Percentiles rank a stretch among this genome's conserved stretches.
Conservation (phyloP, 2,329 filamentous ascomycete species). For the Ascochyta rabiei region DNA sequence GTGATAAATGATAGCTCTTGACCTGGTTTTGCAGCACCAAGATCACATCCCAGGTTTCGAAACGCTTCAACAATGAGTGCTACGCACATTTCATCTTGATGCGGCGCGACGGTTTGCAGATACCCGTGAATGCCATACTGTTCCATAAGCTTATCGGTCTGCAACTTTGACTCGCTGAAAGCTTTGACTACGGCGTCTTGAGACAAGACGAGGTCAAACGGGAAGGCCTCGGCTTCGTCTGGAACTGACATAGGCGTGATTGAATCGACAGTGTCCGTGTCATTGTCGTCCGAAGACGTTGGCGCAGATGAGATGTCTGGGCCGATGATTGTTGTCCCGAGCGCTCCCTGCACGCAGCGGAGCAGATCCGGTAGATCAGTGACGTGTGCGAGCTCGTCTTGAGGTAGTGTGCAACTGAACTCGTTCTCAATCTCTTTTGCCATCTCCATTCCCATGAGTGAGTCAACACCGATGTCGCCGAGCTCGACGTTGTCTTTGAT, state of each 20-base stretch:
- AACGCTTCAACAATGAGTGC: conserved; percentile 39
- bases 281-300: not conserved
- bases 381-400: conserved; percentile 7
- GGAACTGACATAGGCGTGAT: not conserved
- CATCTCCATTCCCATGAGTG: conserved; percentile 47
- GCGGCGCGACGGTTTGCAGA: conserved; percentile 18
- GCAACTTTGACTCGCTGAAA: not conserved
- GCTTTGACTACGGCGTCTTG: not conserved
- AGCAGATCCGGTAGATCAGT: conserved; percentile 10
- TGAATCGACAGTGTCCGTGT: not conserved
- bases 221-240: not conserved
- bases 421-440: conserved; percentile 32
- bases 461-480: conserved; percentile 48
- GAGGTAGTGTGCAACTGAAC: conserved; percentile 16
- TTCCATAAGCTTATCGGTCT: conserved; percentile 8
- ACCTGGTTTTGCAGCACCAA: conserved; percentile 12
- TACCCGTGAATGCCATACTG: conserved; percentile 3
- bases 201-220: not conserved
- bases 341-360: not conserved
- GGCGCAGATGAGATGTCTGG: not conserved
- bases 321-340: not conserved
- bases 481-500: conserved; percentile 29
- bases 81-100: conserved; percentile 29
- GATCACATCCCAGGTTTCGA: conserved; percentile 20
- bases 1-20: conserved; percentile 11